Evolutionary conservation across 2,329 filamentous ascomycete species (phyloP), one percentile per base, ranked within the genome.

Genomic region (Penicillium sp.): DNA sequence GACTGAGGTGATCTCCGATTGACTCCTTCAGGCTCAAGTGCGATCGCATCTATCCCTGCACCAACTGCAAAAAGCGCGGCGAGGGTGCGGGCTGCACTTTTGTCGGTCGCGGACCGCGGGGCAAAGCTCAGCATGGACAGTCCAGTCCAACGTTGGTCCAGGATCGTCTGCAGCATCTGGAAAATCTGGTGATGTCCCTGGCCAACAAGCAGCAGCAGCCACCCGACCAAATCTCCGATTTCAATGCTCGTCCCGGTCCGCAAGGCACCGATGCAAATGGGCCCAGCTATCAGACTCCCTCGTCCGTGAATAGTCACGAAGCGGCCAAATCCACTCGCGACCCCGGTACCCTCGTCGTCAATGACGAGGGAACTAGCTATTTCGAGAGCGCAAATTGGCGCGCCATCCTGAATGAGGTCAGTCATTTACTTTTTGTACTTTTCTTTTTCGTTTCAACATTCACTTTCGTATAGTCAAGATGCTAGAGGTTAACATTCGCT

Each of bases 351-450:
- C 44, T 74, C 23, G 43, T 73, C 2, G 65, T 71, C 6, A 62
- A 68, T 39, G 58, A 71, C 16, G 56, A 64, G 13, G 69, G 66
- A 4, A 71, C 67, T 7, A 73, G 64, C 10, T 74, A 74, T 56
- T 68, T 74, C 34, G 70, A 73, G 48, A 64, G 68, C 33, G 66
- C 68, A n/a, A 67, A 73, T 51, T 73, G 71, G 71, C 67, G 67
- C 36, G 69, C 69, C 19, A 71, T 73, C 42, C 55, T 73, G 10
- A 68, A 71, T 54, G 70, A 73, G 64, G 71, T 73, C 34, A 34
- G 69, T 65, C 18, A 34, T 31, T 28, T 9, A 31, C 5, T 23
- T 29, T 14, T 19, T 9, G 7, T 26, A 8, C 5, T n/a, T 19
- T 43, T 33, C 5, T 6, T 18, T 29, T 5, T 14, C 33, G 19